Evolutionary conservation across 371 early-diverging fungal genomes (phyloP), one percentile per base, ranked within the genome.

Genomic region (Encephalitozoon cuniculi): DNA sequence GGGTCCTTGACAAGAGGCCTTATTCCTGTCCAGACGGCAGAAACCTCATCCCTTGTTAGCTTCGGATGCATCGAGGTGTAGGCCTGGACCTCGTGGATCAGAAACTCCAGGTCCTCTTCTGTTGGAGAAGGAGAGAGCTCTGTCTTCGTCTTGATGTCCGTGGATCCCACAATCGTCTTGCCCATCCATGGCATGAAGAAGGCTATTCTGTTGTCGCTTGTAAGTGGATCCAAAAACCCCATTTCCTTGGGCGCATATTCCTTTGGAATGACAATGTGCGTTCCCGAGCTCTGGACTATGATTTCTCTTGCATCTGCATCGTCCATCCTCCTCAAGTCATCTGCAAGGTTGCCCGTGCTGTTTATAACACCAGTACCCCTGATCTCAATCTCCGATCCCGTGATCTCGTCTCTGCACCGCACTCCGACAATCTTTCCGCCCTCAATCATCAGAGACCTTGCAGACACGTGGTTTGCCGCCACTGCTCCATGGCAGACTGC

Each of bases 171-270:
- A 80, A 98, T 90, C 34, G 90, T 89, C 83, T 90, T 91, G 37
- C 93, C 94, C 83, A 94, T 90, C 96, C 96, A 98, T 6, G 97
- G 97, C 75, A 98, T 81, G 83, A 98, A 92, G 89, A 96, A 98
- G 68, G 96, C 90, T 37, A 98, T 94, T 81, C 97, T 90, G 15
- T 94, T 94, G 86, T 97, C 96, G 74, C 89, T 89, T 2, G 97
- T 96, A n/a, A 89, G 87, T 11, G 96, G 95, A 85, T 97, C 95
- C 55, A 98, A 80, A 71, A 98, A 85, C 49, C 99, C 99, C 93
- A 95, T 93, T 83, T 91, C 89, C 59, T 89, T 87, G 39, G 96
- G 94, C 54, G 90, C 44, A 80, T 90, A 96, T 86, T 93, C 92
- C 83, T 89, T 90, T 68, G 94, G 94, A 43, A 97, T 87, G 68